These are phyloP conservation scores for Seiridium cupressi DNA, from an alignment of 2,329 filamentous ascomycete genomes.

Conservation along the genomic window DNA sequence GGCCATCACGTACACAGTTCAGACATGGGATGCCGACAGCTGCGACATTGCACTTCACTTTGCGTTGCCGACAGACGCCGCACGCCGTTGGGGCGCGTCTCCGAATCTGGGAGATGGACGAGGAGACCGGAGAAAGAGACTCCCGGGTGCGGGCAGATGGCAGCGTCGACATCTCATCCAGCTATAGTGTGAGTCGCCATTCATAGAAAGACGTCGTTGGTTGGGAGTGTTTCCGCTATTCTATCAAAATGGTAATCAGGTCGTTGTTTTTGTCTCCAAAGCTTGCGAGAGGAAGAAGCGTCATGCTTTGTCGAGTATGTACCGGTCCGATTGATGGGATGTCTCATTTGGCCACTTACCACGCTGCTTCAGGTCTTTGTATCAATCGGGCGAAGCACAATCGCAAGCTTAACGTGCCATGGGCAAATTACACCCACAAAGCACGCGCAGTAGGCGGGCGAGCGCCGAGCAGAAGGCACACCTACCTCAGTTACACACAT, in stretches of 20 bases:
- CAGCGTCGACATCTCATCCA: not conserved
- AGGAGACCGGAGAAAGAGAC: not conserved
- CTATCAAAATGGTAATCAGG: not conserved
- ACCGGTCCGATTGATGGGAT: not conserved
- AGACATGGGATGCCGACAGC: slow-evolving; percentile 22
- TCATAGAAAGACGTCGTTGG: not conserved
- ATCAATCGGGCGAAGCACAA: no score
- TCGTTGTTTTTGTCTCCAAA: not conserved
- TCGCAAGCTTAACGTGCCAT: no score
- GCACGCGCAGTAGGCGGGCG: no score
- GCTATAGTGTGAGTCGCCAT: not conserved
- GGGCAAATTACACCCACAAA: no score
- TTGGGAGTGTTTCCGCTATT: not conserved
- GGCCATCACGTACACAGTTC: slow-evolving; percentile 25
- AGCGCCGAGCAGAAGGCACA: no score
- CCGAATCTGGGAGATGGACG: slow-evolving; percentile 6
- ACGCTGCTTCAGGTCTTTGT: not conserved
- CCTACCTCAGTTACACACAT: no score
- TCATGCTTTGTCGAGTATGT: not conserved
- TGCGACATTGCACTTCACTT: slow-evolving; percentile 22
- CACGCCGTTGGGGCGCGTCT: slow-evolving; percentile 12
- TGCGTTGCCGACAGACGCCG: slow-evolving; percentile 16
- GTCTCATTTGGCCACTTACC: not conserved
- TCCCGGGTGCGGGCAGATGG: not conserved
- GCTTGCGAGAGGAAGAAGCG: not conserved